phyloP scores from a whole-genome alignment of 768 basidiomycete genomes.

The Hericium erinaceus region DNA sequence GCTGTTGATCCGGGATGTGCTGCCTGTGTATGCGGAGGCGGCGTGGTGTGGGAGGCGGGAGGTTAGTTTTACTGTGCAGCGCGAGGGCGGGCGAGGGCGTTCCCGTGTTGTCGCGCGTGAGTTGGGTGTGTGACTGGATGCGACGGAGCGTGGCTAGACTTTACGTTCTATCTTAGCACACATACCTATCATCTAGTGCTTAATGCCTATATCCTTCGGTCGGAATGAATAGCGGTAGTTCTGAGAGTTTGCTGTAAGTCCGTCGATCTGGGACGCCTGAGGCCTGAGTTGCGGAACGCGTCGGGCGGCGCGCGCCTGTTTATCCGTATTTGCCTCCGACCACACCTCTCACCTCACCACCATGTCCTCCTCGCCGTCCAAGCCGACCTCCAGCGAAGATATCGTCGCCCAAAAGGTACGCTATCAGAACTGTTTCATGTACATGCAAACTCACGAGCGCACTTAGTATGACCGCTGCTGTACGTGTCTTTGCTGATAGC shows the following conservation, averaged over 20 bases:
- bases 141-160: no score
- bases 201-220: no score
- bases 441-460: neutral
- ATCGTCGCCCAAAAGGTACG: slow-evolving; percentile 80
- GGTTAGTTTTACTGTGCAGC: no score
- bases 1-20: slow-evolving; percentile 38
- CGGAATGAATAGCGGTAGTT: no score
- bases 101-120: no score
- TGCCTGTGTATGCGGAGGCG: slow-evolving; percentile 48
- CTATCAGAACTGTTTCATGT: neutral
- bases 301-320: slow-evolving; percentile 1
- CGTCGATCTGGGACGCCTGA: no score
- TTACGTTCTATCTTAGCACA: no score
- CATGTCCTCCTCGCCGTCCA: slow-evolving; percentile 39
- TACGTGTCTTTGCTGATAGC: neutral
- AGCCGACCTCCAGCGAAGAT: slow-evolving; percentile 80
- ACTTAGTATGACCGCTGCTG: slow-evolving; percentile 77
- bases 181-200: no score
- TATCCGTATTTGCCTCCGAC: slow-evolving; percentile 4
- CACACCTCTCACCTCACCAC: slow-evolving; percentile 1
- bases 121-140: no score
- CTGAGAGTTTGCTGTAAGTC: no score
- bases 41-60: slow-evolving; percentile 18
- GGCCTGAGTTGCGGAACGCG: no score
- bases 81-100: no score